phyloP scores from a whole-genome alignment of 2,329 filamentous ascomycete genomes.

The Diaporthe amygdali region DNA sequence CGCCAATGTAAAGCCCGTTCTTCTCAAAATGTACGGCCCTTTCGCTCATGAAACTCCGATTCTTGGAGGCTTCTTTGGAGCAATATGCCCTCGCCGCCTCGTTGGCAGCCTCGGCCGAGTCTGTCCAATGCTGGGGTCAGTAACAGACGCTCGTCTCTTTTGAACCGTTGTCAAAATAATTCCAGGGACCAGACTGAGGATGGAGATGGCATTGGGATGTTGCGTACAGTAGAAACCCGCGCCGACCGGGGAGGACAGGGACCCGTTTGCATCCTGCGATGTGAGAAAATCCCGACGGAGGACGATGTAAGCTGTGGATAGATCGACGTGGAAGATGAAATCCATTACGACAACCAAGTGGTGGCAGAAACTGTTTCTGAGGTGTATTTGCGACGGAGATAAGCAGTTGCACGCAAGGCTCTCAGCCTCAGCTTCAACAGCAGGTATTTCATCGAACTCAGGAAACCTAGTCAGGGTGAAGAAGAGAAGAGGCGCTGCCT shows the following conservation, averaged over 20 bases:
- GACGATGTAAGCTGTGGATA: slow-evolving; percentile 23
- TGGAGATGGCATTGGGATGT: neutral
- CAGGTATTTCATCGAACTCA: slow-evolving; percentile 32
- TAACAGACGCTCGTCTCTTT: neutral
- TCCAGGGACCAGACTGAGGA: neutral
- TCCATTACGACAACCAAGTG: slow-evolving; percentile 16
- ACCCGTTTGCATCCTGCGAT: slow-evolving; percentile 2
- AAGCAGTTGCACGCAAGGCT: neutral
- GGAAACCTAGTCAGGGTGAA: slow-evolving; percentile 38
- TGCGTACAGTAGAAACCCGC: slow-evolving; percentile 15
- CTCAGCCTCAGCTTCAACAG: neutral
- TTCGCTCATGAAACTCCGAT: neutral
- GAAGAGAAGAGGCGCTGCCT: neutral
- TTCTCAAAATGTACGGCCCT: slow-evolving; percentile 18
- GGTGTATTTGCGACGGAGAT: neutral
- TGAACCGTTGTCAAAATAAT: neutral
- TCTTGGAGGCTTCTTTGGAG: slow-evolving; percentile 15
- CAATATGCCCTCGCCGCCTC: slow-evolving; percentile 21
- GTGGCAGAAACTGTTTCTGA: neutral
- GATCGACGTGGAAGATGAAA: slow-evolving; percentile 26
- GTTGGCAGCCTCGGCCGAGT: slow-evolving; percentile 22
- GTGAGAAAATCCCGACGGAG: slow-evolving; percentile 20
- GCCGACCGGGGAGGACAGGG: slow-evolving; percentile 10
- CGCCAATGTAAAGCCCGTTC: slow-evolving; percentile 22
- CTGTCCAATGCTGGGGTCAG: neutral